Evolutionary conservation across 169 alveolate species (phyloP).

Genomic region (Babesia gibsoni): DNA sequence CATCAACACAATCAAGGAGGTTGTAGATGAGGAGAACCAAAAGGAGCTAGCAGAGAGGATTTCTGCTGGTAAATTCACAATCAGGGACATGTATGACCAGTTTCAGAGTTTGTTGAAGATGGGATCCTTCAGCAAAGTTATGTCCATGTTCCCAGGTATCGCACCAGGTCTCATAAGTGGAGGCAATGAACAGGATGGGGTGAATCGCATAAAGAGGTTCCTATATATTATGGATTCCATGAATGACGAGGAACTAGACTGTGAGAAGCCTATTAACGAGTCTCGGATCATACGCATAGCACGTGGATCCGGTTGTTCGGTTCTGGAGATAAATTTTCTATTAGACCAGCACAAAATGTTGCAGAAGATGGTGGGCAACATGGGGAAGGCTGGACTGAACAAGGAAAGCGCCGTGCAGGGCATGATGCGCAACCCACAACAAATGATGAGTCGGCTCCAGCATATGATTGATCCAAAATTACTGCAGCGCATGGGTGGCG

Average conservation of each 20-base stretch:
- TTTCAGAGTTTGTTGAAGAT: conserved; percentile 89
- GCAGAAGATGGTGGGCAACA: conserved; percentile 93
- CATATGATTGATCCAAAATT: conserved; percentile 93
- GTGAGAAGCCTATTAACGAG: conserved; percentile 86
- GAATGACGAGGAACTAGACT: conserved; percentile 94
- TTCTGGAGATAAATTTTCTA: conserved; percentile 88
- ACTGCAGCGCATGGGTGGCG: conserved; percentile 95
- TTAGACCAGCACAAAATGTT: conserved; percentile 94
- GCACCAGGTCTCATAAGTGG: conserved; percentile 86
- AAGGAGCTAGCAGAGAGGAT: conserved; percentile 92
- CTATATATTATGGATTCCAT: conserved; percentile 95
- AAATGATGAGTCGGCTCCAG: conserved; percentile 91
- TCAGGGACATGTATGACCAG: conserved; percentile 96
- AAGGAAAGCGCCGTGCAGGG: conserved; percentile 86
- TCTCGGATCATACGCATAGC: conserved; percentile 92
- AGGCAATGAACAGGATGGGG: conserved; percentile 96
- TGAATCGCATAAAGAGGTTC: conserved; percentile 91
- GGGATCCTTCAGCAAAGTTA: conserved; percentile 94
- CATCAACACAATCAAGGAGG: conserved; percentile 94
- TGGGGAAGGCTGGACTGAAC: conserved; percentile 94
- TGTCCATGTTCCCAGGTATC: conserved; percentile 93
- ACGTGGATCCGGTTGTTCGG: conserved; percentile 92
- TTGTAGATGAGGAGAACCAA: conserved; percentile 90
- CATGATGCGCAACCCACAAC: conserved; percentile 92
- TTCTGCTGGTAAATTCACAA: conserved; percentile 91